phyloP scores from a whole-genome alignment of 768 basidiomycete genomes.

The Roridomyces roridus region DNA sequence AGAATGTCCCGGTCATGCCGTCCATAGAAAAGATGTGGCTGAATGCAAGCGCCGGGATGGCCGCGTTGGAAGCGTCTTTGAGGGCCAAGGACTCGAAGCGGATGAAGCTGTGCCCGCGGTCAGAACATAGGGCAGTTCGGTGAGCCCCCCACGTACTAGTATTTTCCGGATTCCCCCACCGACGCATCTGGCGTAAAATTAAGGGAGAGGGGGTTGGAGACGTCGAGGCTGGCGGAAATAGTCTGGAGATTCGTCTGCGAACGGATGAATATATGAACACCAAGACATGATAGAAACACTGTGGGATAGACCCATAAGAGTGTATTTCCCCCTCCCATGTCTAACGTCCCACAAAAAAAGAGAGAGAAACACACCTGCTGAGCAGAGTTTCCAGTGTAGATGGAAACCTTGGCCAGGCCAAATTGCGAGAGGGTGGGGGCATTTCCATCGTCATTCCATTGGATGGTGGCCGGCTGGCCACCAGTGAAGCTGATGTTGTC shows the following conservation, averaged over 20 bases:
- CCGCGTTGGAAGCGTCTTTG: slow-evolving; percentile 57
- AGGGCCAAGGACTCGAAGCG: slow-evolving; percentile 67
- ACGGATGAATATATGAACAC: background rate
- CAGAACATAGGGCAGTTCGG: background rate
- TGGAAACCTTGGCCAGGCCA: slow-evolving; percentile 56
- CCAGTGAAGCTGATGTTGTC: slow-evolving; percentile 50
- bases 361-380: slow-evolving; percentile 56
- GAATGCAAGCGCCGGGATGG: slow-evolving; percentile 72
- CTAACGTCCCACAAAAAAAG: background rate
- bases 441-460: slow-evolving; percentile 63
- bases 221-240: slow-evolving; percentile 55
- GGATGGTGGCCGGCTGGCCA: slow-evolving; percentile 55
- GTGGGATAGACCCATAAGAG: too few relatives aligned
- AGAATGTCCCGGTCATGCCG: slow-evolving; percentile 79
- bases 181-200: slow-evolving; percentile 55
- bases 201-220: slow-evolving; percentile 51
- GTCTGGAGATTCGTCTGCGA: slow-evolving; percentile 60
- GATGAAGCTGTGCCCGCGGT: slow-evolving; percentile 63
- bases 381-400: slow-evolving; percentile 67
- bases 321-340: too few relatives aligned
- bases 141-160: slow-evolving; percentile 55
- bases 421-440: slow-evolving; percentile 57
- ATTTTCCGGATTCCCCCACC: slow-evolving; percentile 58
- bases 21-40: slow-evolving; percentile 74
- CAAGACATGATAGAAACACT: too few relatives aligned